Conservation (phyloP, 2,329 filamentous ascomycete genomes). For the Fulvia fulva region DNA sequence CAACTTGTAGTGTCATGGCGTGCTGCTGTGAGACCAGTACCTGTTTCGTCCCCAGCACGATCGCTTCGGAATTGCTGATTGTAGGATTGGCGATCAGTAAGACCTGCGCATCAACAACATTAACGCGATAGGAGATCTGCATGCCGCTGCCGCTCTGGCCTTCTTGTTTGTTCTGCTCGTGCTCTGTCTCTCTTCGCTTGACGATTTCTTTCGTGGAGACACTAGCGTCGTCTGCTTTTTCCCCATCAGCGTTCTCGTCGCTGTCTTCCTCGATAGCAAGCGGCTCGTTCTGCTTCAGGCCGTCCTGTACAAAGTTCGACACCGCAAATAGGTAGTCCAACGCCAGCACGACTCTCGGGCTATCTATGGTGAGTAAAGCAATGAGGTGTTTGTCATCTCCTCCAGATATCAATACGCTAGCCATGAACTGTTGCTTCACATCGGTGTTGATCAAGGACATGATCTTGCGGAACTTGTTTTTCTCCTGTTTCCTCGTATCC, state of each 20-base stretch:
- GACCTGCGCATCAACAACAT: constrained; percentile 92
- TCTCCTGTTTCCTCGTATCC: constrained; percentile 82
- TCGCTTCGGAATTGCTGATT: constrained; percentile 85
- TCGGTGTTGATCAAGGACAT: constrained; percentile 96
- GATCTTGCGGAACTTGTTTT: constrained; percentile 95
- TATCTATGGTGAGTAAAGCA: constrained; percentile 89
- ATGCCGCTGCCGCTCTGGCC: constrained; percentile 50
- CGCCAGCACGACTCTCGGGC: constrained; percentile 89
- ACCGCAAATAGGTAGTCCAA: constrained; percentile 92
- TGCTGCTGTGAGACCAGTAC: constrained; percentile 90
- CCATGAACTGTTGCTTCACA: constrained; percentile 94
- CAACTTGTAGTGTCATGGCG: constrained; percentile 86
- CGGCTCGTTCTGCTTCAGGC: constrained; percentile 53
- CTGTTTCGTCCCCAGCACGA: constrained; percentile 91
- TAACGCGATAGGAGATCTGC: constrained; percentile 81
- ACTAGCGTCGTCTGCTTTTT: constrained; percentile 50
- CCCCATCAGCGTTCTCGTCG: constrained; percentile 45
- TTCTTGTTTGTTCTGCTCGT: constrained; percentile 28
- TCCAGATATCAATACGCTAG: constrained; percentile 86
- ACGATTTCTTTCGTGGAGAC: constrained; percentile 30
- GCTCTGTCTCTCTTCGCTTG: constrained; percentile 19
- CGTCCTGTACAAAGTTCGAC: constrained; percentile 73
- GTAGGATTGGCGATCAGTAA: constrained; percentile 94
- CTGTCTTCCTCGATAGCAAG: constrained; percentile 60
- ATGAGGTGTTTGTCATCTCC: constrained; percentile 78